phyloP scores from a whole-genome alignment of 306 rosid species.

The Leucaena leucocephala region DNA sequence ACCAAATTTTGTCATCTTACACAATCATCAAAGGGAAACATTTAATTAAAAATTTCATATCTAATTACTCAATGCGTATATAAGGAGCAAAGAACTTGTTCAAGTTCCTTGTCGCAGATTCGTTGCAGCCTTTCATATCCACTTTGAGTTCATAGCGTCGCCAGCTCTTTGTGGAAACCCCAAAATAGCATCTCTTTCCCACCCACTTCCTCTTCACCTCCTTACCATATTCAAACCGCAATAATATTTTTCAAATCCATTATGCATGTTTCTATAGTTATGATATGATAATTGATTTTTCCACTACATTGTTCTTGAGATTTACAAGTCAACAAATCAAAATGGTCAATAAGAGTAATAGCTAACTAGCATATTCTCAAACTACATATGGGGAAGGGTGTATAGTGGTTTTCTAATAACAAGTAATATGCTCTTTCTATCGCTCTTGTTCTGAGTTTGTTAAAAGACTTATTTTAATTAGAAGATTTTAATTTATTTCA shows the following conservation, averaged over 20 bases:
- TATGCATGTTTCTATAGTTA: background rate
- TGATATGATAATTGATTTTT: too few relatives aligned
- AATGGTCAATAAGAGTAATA: background rate
- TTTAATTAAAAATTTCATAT: too few relatives aligned
- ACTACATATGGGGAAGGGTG: background rate
- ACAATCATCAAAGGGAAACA: too few relatives aligned
- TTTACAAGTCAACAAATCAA: background rate
- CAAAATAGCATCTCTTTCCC: background rate
- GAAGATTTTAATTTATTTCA: too few relatives aligned
- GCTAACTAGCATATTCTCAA: background rate
- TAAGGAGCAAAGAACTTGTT: background rate
- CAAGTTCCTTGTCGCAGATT: accelerated
- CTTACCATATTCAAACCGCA: background rate
- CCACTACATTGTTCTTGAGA: background rate
- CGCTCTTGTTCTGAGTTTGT: too few relatives aligned
- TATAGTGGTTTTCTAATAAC: too few relatives aligned
- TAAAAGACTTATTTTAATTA: too few relatives aligned
- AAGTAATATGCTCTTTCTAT: too few relatives aligned
- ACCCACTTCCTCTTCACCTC: background rate
- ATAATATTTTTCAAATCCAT: background rate
- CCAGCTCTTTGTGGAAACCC: background rate
- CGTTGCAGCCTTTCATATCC: background rate
- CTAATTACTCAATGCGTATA: too few relatives aligned
- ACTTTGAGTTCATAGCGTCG: background rate
- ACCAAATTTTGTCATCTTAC: too few relatives aligned